These are phyloP conservation scores for Blastobotrys attinorum DNA, from an alignment of 805 yeast genomes.

Conservation along the genomic window DNA sequence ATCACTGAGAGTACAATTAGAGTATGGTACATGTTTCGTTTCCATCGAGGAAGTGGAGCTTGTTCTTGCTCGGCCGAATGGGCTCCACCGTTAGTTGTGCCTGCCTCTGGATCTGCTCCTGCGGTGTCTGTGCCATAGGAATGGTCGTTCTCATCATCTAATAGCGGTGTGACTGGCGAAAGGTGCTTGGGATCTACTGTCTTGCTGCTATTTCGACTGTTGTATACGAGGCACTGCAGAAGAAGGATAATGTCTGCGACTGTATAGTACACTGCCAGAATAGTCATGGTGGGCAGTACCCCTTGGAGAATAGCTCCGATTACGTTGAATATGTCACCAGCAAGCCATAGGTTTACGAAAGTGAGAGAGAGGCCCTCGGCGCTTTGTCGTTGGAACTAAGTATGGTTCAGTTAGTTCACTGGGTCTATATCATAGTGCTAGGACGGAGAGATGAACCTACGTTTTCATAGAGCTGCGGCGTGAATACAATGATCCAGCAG, in stretches of 20 bases:
- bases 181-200: conserved; percentile 62
- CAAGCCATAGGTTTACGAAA: conserved; percentile 84
- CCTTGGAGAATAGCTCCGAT: conserved; percentile 86
- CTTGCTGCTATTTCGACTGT: conserved; percentile 42
- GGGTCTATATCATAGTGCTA: too few species aligned
- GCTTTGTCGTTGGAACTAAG: conserved; percentile 59
- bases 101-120: conserved; percentile 11
- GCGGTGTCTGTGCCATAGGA: conserved; percentile 9
- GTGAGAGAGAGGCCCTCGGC: conserved; percentile 85
- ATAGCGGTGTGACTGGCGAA: conserved; percentile 82
- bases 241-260: conserved; percentile 80
- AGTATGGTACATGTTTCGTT: conserved; percentile 18
- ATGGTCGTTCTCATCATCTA: conserved; percentile 47
- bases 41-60: conserved; percentile 12
- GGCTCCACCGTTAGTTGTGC: too few species aligned
- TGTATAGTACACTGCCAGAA: conserved; percentile 87
- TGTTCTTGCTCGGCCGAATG: conserved; percentile 8
- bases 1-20: conserved; percentile 62
- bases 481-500: conserved; percentile 96
- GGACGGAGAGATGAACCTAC: conserved; percentile 20
- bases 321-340: conserved; percentile 91
- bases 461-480: conserved; percentile 93
- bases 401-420: conserved; percentile 8
- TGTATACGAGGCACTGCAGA: conserved; percentile 77
- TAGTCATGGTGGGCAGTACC: conserved; percentile 88